Evolutionary conservation across 495 filamentous ascomycete species (phyloP), one percentile per base, ranked within the genome.

Genomic region (Friedmanniomyces simplex): DNA sequence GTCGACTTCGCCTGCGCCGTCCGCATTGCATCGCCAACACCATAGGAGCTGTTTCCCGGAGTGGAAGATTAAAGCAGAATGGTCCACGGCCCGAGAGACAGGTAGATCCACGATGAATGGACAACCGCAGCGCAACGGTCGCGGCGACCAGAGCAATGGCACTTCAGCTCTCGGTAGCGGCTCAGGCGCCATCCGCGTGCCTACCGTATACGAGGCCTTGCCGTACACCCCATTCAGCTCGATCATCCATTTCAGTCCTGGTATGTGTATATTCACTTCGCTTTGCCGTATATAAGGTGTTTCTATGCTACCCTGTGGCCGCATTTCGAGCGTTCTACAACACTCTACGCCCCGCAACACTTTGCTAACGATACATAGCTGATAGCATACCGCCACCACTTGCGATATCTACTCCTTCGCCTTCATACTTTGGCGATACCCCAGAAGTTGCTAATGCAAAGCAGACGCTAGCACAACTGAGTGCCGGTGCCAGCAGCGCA

Each of bases 211-310:
- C 55, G 88, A 97, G 66, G 91, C 91, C 11, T 74, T 99, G 43
- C 88, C 89, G 36, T 96, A 85, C 71, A 91, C 94, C 16, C 91
- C 93, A 1, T 84, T 96, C 69, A 89, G 87, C 22, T 94, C 89
- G 22, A 82, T 96, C 54, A 79, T 91, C 50, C 85, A 94, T 4
- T 95, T 96, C 71, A 83, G 83, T 59, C 76, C 91, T 58, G 84
- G 93, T 95, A 74, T 55, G 65, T 50, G 54, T 34, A 24, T 28
- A 10, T 48, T 50, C 60, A 66, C 50, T 32, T 59, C 62, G 56
- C 64, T 46, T 52, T n/a, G 13, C 1, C 14, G 16, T 43, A 14
- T 25, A 52, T 36, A 25, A 52, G 26, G 49, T 52, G 21, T 14
- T 2, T 21, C 22, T 6, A 2, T 24, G 46, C 24, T 16, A 18